These are phyloP conservation scores for Agrocybe chaxingu DNA, from an alignment of 768 basidiomycete species.

Conservation along the genomic window DNA sequence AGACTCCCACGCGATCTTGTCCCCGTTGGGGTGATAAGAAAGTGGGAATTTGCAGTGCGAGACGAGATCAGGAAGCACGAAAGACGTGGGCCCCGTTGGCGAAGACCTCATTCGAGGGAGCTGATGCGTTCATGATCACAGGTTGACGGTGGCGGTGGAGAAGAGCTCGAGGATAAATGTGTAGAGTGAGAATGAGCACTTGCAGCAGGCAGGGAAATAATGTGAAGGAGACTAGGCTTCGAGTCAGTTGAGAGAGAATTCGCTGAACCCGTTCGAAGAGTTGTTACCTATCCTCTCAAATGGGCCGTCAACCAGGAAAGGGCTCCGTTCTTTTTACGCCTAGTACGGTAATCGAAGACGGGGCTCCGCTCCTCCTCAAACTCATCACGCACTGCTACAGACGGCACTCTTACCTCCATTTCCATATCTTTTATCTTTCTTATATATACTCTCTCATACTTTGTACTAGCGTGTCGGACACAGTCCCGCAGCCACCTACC, in stretches of 20 bases:
- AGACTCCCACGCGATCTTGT: constrained; percentile 42
- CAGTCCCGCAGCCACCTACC: constrained; percentile 99
- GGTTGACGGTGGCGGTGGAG: constrained; percentile 3
- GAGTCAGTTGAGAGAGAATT: too few relatives aligned
- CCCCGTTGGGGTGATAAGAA: constrained; percentile 41
- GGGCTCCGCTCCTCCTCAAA: constrained; percentile 89
- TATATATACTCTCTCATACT: neutral
- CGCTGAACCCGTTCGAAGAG: too few relatives aligned
- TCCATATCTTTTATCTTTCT: neutral
- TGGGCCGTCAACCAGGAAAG: constrained; percentile 83
- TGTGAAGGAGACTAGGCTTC: too few relatives aligned
- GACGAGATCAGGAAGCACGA: constrained; percentile 54
- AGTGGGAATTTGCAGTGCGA: constrained; percentile 47
- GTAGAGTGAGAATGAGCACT: neutral
- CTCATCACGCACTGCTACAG: constrained; percentile 99
- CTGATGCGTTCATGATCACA: constrained; percentile 2
- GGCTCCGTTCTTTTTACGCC: too few relatives aligned
- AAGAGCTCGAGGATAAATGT: neutral
- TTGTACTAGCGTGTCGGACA: constrained; percentile 81
- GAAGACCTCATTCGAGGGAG: neutral
- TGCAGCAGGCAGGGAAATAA: too few relatives aligned
- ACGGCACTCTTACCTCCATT: constrained; percentile 81
- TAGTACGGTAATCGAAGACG: too few relatives aligned
- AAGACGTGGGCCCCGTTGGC: constrained; percentile 25
- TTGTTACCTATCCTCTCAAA: constrained; percentile 83